Conservation (phyloP, 768 basidiomycete species). For the Russula sp. region DNA sequence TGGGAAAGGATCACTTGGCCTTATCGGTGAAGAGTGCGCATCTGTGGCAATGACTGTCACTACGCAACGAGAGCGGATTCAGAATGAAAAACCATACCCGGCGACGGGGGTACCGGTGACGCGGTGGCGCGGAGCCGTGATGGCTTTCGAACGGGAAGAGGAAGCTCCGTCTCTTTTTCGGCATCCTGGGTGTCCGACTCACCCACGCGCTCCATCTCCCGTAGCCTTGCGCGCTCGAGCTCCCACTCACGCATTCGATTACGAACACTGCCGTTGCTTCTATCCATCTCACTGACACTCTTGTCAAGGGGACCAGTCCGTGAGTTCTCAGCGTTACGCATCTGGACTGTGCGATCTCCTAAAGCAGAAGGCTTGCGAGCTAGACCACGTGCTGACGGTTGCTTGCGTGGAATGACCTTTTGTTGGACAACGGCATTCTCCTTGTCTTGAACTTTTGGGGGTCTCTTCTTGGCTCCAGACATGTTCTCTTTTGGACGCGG, state of each 20-base stretch:
- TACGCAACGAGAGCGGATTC: neutral
- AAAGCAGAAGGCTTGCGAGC: constrained; percentile 24
- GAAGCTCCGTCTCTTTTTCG: constrained; percentile 8
- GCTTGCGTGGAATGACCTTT: constrained; percentile 7
- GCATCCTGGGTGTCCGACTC: constrained; percentile 21
- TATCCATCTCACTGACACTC: constrained; percentile 22
- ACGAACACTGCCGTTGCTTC: constrained; percentile 30
- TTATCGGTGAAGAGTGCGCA: neutral
- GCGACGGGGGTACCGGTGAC: constrained; percentile 24
- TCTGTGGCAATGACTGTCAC: neutral
- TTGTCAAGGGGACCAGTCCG: constrained; percentile 19
- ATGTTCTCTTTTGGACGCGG: constrained; percentile 3
- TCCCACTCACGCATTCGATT: constrained; percentile 74
- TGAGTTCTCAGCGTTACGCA: constrained; percentile 25
- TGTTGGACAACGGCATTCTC: constrained; percentile 8
- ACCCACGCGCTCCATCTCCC: constrained; percentile 56
- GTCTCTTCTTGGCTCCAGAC: constrained; percentile 1
- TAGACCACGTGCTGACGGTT: constrained; percentile 10
- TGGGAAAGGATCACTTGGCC: neutral
- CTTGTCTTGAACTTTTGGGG: constrained; percentile 4
- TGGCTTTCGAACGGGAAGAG: constrained; percentile 2
- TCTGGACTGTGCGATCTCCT: constrained; percentile 7
- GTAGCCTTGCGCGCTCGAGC: constrained; percentile 55
- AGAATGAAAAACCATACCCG: constrained; percentile 11
- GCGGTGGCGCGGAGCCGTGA: constrained; percentile 10